phyloP scores from a whole-genome alignment of 176 grass and related monocot genomes.

The Stipa capillata region DNA sequence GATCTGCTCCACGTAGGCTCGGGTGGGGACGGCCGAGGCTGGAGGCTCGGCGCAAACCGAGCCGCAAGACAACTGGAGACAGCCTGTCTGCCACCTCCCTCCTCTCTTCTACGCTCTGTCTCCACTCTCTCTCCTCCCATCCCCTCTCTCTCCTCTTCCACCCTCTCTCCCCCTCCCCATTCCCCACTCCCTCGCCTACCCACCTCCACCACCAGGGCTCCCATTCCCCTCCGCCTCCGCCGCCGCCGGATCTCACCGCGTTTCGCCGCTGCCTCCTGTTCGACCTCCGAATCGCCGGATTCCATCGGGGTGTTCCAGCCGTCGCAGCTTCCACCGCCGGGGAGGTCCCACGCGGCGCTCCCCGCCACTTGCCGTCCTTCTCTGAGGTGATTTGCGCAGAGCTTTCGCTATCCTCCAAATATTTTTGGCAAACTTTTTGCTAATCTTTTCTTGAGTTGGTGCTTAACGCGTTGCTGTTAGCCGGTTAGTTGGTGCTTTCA shows the following conservation, averaged over 20 bases:
- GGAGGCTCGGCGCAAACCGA: conserved; percentile 38
- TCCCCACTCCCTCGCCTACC: conserved; percentile 7
- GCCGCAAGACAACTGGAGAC: conserved; percentile 82
- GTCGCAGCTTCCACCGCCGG: conserved; percentile 4
- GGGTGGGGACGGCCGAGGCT: conserved; percentile 26
- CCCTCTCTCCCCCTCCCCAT: background rate
- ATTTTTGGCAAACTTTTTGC: background rate
- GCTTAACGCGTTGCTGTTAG: conserved; percentile 5
- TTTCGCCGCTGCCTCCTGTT: background rate
- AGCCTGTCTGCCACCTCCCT: conserved; percentile 73
- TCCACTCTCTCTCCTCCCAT: background rate
- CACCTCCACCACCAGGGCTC: conserved; percentile 8
- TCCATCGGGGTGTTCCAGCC: background rate
- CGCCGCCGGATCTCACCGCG: conserved; percentile 36
- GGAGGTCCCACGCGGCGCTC: conserved; percentile 14
- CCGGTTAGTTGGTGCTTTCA: background rate
- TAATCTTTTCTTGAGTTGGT: conserved; percentile 5
- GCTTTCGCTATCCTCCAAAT: background rate
- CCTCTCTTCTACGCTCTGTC: conserved; percentile 31
- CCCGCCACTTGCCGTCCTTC: conserved; percentile 1
- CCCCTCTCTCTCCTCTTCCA: conserved; percentile 1
- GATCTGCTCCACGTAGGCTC: conserved; percentile 42
- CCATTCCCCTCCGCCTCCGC: background rate
- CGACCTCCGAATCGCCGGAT: conserved; percentile 25
- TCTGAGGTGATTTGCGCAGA: conserved; percentile 24